Evolutionary conservation across 306 rosid genomes (phyloP).

Genomic region (Dryas octopetala): DNA sequence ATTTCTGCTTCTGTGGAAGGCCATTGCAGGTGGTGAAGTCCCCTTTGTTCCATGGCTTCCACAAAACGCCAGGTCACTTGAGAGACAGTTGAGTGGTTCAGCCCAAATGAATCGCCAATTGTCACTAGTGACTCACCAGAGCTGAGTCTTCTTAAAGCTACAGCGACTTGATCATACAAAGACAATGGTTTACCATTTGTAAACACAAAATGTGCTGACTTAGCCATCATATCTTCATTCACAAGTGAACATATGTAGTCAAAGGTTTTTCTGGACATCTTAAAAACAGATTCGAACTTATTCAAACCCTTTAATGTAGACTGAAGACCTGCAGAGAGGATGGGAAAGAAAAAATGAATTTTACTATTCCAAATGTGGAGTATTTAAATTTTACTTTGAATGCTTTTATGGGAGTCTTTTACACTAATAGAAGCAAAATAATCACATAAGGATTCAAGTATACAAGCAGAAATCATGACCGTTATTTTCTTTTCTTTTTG

Average conservation of each 20-base stretch:
- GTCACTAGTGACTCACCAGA: conserved; percentile 84
- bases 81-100: conserved; percentile 84
- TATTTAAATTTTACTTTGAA: conserved; percentile 8
- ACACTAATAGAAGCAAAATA: neutral
- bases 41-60: conserved; percentile 85
- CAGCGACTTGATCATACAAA: conserved; percentile 69
- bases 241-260: conserved; percentile 88
- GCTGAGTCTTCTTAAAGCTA: conserved; percentile 80
- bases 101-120: conserved; percentile 62
- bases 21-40: conserved; percentile 74
- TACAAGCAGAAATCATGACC: neutral
- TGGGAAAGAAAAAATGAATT: conserved; percentile 12
- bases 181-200: conserved; percentile 57
- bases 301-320: conserved; percentile 44
- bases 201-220: conserved; percentile 59
- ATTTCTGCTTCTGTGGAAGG: conserved; percentile 70
- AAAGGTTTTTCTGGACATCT: conserved; percentile 62
- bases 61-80: conserved; percentile 86
- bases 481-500: neutral
- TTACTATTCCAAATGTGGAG: conserved; percentile 11
- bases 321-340: conserved; percentile 48
- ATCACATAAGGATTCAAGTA: neutral
- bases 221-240: conserved; percentile 67
- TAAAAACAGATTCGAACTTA: conserved; percentile 56
- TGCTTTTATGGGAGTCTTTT: conserved; percentile 11